These are phyloP conservation scores for Jaltomata sinuosa DNA, from an alignment of 257 asterid genomes.

Conservation along the genomic window DNA sequence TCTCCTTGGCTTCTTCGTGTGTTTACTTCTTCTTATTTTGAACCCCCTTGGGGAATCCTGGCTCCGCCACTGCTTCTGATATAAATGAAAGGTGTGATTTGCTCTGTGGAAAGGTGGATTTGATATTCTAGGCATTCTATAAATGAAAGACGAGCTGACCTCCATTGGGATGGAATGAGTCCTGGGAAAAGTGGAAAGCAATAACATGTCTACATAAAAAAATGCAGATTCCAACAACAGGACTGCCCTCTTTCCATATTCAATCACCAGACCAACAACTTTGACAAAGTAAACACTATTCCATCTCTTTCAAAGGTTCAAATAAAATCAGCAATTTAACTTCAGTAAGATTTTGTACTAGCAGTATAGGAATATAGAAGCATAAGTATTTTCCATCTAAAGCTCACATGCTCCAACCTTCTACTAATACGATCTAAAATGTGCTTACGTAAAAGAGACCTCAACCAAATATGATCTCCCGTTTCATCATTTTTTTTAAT, in stretches of 20 bases:
- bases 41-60: background rate
- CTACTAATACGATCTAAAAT: background rate
- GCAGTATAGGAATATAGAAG: background rate
- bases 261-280: background rate
- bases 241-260: background rate
- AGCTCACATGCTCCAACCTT: background rate
- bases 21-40: background rate
- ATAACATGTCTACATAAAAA: background rate
- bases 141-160: background rate
- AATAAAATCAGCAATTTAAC: background rate
- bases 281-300: background rate
- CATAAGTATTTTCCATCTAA: background rate
- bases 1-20: background rate
- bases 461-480: background rate
- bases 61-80: background rate
- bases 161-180: background rate
- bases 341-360: background rate
- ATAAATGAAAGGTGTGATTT: background rate
- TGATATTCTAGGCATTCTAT: background rate
- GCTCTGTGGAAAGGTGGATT: background rate
- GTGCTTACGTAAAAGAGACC: background rate
- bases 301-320: background rate
- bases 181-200: background rate
- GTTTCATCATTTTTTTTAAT: background rate
- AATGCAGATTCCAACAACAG: background rate